These are phyloP conservation scores for Skeletonema menzelii DNA, from an alignment of 108 stramenopile species.

Conservation along the genomic window DNA sequence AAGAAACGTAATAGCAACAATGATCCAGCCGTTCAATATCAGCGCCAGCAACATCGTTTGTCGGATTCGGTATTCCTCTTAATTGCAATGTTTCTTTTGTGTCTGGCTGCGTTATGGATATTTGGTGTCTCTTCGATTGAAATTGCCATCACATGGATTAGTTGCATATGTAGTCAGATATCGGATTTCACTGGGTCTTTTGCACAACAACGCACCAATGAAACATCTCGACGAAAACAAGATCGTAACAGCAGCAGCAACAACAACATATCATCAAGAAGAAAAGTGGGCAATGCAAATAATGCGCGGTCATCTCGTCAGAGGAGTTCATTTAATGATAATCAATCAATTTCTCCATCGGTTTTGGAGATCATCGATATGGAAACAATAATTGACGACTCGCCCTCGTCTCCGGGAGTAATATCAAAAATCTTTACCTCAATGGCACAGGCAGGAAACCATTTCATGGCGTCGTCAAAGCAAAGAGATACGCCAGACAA, in stretches of 20 bases:
- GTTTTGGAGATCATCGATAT: background rate
- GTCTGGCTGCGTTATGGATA: background rate
- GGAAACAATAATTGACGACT: background rate
- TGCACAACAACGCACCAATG: background rate
- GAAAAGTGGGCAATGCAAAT: background rate
- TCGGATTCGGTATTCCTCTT: background rate
- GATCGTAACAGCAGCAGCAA: background rate
- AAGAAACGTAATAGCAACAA: background rate
- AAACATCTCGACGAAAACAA: background rate
- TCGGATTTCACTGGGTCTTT: background rate
- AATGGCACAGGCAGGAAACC: background rate
- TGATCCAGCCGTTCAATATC: conserved; percentile 5
- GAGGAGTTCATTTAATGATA: background rate
- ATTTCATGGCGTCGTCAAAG: background rate
- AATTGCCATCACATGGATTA: background rate
- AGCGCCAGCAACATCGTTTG: background rate
- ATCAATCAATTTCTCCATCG: background rate
- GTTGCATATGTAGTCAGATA: background rate
- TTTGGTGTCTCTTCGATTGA: background rate
- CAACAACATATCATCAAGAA: background rate
- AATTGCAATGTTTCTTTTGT: background rate
- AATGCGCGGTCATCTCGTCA: background rate
- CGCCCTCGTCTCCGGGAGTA: background rate
- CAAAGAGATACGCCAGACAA: background rate
- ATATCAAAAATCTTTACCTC: background rate